A percentile compares a stretch with the other conserved stretches of the same genome.
These are phyloP conservation scores for Coemansia sp. DNA, from an alignment of 192 early-diverging fungal genomes.

Conservation along the genomic window DNA sequence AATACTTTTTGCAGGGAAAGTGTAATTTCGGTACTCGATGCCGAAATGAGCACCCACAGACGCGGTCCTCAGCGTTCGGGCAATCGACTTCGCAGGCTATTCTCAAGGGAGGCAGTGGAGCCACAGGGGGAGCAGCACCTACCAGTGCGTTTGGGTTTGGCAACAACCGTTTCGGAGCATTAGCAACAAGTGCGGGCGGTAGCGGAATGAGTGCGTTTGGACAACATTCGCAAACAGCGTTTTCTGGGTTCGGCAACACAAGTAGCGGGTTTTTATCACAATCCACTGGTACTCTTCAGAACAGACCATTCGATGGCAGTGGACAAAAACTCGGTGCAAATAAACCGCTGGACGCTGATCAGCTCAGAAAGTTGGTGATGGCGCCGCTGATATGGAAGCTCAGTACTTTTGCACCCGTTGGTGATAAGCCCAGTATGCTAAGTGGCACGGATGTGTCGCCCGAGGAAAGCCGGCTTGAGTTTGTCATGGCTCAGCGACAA, in stretches of 20 bases:
- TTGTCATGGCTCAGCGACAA: constrained; percentile 25
- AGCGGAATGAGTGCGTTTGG: constrained; percentile 8
- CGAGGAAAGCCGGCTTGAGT: constrained; percentile 63
- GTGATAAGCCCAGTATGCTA: constrained; percentile 61
- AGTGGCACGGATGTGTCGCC: constrained; percentile 62
- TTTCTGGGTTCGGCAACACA: not conserved
- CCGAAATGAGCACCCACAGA: constrained; percentile 57
- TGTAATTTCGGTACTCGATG: constrained; percentile 63
- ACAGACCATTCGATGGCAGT: not conserved
- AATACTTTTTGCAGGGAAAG: constrained; percentile 59
- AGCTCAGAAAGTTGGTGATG: constrained; percentile 48
- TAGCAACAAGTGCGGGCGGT: not conserved
- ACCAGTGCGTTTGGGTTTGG: constrained; percentile 2
- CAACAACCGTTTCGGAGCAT: constrained; percentile 13
- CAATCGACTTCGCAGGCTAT: constrained; percentile 41
- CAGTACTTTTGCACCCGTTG: constrained; percentile 61
- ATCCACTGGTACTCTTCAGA: too few relatives aligned
- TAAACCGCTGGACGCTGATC: constrained; percentile 33
- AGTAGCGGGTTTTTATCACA: too few relatives aligned
- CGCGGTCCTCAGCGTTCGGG: constrained; percentile 44
- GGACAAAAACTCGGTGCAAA: not conserved
- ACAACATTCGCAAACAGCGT: not conserved
- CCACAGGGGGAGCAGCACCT: constrained; percentile 14
- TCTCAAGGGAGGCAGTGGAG: constrained; percentile 42
- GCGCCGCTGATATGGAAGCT: constrained; percentile 57